Evolutionary conservation across 169 alveolate species (phyloP), one percentile per base, ranked within the genome.

Genomic region (Pseudocohnilembus persalinus): DNA sequence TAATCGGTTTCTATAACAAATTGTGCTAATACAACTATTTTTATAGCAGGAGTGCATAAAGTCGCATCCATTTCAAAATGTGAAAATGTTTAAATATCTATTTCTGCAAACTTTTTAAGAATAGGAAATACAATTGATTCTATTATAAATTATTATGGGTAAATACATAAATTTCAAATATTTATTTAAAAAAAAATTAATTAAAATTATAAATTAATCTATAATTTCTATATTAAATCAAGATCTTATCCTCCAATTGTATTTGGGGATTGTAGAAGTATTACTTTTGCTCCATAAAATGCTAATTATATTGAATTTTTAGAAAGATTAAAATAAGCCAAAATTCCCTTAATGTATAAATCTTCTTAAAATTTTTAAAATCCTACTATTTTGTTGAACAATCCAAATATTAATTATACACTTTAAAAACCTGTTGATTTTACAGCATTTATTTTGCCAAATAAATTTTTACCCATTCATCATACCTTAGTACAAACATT

Each of bases 251-350:
- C 77, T 29, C 98, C 98, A 0, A 90, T 95, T 65, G 72, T 95
- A 24, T 95, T 89, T 87, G 98, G 98, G 11, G 98, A 95, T 83
- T 92, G 93, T 81, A 88, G 96, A 81, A 88, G 90, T n/a, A 88
- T 95, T n/a, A 90, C 77, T 29, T 77, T 93, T 80, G 97, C 96
- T 0, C 98, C 98, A 26, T 95, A 93, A 88, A 95, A 93, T 88
- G 93, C 76, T 30, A 86, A 86, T 74, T 72, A 75, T n/a, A 31
- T 73, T 15, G 83, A 86, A 29, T n/a, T 73, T 31, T 49, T 86
- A 31, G 74, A 86, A 31, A 79, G 83, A 64, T 31, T 79, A 25
- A 81, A 49, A 75, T 73, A 80, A 64, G 83, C 90, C 15, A 63
- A 75, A 16, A 86, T 86, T 1, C 90, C 90, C 1, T 49, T 86